phyloP scores from a whole-genome alignment of 495 filamentous ascomycete genomes.

The Thermochaetoides thermophila region DNA sequence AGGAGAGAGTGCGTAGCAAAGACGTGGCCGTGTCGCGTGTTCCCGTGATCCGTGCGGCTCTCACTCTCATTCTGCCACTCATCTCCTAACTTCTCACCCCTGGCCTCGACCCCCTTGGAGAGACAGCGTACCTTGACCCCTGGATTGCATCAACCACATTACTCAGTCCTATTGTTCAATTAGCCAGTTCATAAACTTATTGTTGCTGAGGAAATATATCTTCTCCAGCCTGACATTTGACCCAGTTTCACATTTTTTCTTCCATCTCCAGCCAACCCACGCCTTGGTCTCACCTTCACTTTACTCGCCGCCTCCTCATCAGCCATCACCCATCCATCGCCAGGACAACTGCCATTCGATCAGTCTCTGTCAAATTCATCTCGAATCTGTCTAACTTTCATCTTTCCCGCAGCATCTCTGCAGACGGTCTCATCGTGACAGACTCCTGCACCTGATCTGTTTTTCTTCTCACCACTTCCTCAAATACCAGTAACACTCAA shows the following conservation, averaged over 20 bases:
- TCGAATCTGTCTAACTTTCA: neutral
- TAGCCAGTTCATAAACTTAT: no score
- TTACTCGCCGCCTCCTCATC: neutral
- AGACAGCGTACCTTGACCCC: no score
- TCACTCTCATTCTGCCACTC: slow-evolving; percentile 1
- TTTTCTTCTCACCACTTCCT: no score
- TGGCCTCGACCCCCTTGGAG: no score
- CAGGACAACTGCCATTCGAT: neutral
- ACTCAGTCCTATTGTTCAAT: no score
- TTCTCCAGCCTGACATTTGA: neutral
- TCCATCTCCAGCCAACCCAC: neutral
- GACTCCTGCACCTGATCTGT: no score
- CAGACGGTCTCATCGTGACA: no score
- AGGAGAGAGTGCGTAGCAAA: neutral
- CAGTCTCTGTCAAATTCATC: neutral
- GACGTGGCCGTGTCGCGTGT: slow-evolving; percentile 10
- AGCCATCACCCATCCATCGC: neutral
- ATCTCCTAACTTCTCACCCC: neutral
- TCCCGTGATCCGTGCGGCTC: slow-evolving; percentile 14
- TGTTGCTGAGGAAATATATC: no score
- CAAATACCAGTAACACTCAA: neutral
- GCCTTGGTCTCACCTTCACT: neutral
- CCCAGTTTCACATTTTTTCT: neutral
- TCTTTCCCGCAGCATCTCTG: neutral
- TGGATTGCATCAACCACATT: no score